Evolutionary conservation across 352 stramenopile species (phyloP).

Genomic region (Phytophthora chlamydospora): DNA sequence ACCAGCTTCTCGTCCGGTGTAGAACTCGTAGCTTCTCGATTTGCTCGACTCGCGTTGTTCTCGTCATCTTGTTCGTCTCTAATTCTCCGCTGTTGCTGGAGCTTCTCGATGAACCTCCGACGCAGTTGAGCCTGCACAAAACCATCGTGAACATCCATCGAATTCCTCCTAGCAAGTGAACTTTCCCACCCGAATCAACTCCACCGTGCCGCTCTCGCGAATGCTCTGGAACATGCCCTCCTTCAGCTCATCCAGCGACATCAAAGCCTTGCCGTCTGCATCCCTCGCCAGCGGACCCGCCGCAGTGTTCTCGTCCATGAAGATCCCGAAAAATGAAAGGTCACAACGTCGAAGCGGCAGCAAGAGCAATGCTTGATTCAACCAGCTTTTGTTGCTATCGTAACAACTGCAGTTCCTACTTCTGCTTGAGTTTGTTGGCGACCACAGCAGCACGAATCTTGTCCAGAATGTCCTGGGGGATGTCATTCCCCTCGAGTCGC

Average conservation of each 20-base stretch:
- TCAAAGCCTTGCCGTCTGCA: constrained; percentile 30
- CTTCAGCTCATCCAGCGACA: constrained; percentile 73
- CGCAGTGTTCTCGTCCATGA: constrained; percentile 15
- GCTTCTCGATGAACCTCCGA: constrained; percentile 74
- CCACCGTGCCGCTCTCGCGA: constrained; percentile 63
- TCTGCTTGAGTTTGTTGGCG: constrained; percentile 56
- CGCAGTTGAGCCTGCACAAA: constrained; percentile 61
- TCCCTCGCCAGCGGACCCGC: constrained; percentile 9
- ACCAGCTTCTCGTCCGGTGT: constrained; percentile 62
- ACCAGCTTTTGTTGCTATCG: too few relatives aligned
- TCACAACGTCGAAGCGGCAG: constrained; percentile 11
- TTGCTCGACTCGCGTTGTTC: constrained; percentile 8
- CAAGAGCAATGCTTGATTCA: too few relatives aligned
- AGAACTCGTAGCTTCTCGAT: constrained; percentile 6
- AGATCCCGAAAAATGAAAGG: constrained; percentile 31
- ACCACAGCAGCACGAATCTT: constrained; percentile 50
- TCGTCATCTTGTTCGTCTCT: constrained; percentile 15
- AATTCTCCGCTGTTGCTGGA: constrained; percentile 44
- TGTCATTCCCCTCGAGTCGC: constrained; percentile 51
- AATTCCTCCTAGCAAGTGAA: not conserved
- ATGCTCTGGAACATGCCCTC: constrained; percentile 77
- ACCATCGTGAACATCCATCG: not conserved
- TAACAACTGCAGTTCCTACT: too few relatives aligned
- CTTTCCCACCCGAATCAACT: constrained; percentile 56
- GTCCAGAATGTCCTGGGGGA: constrained; percentile 37